Percentiles rank a stretch among this genome's conserved stretches.
These are phyloP conservation scores for Penicillium coprophilum DNA, from an alignment of 495 filamentous ascomycete species.

Conservation along the genomic window DNA sequence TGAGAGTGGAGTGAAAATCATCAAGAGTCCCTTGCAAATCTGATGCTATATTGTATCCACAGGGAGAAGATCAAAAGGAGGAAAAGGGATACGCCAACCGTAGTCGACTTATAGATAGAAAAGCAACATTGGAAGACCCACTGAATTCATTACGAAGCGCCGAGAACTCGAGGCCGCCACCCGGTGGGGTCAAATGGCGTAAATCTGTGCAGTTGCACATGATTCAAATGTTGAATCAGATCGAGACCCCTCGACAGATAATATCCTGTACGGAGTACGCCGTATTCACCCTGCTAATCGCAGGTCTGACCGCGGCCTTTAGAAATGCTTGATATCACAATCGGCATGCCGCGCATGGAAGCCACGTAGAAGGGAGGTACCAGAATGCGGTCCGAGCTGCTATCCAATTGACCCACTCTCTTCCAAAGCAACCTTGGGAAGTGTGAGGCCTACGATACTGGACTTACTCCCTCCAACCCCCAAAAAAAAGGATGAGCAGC, in stretches of 20 bases:
- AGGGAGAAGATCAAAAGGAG: not conserved
- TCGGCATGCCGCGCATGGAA: constrained; percentile 13
- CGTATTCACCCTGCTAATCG: constrained; percentile 8
- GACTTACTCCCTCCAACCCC: too few relatives aligned
- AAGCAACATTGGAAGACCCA: constrained; percentile 14
- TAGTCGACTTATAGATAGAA: constrained; percentile 22
- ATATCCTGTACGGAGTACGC: not conserved
- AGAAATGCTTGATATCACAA: constrained; percentile 10
- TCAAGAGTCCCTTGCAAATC: not conserved
- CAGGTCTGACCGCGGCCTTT: constrained; percentile 13
- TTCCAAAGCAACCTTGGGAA: too few relatives aligned
- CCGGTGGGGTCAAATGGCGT: constrained; percentile 11
- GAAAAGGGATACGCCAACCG: constrained; percentile 3
- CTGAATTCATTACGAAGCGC: constrained; percentile 19
- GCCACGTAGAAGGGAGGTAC: not conserved
- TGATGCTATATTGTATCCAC: not conserved
- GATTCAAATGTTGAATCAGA: not conserved
- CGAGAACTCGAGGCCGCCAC: constrained; percentile 16
- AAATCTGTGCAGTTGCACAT: constrained; percentile 1
- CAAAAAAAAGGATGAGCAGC: too few relatives aligned
- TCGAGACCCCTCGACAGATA: not conserved
- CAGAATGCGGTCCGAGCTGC: not conserved
- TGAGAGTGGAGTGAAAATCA: constrained; percentile 6
- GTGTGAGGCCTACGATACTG: too few relatives aligned
- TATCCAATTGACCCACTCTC: not conserved